Evolutionary conservation across 805 yeast species (phyloP).

Genomic region (Teunomyces barrocoloradensis): DNA sequence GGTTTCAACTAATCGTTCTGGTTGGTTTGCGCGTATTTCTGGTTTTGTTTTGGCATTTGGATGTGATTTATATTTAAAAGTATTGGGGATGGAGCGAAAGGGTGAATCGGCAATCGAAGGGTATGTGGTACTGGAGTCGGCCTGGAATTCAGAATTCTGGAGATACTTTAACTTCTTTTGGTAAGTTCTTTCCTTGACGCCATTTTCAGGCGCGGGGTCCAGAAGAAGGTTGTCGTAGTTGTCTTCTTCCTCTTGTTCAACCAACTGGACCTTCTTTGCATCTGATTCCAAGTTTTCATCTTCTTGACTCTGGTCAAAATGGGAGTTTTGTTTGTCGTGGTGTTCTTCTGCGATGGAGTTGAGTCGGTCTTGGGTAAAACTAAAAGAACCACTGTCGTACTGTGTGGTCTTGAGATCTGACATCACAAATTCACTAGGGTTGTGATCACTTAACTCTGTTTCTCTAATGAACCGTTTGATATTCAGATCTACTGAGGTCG

Average conservation of each 20-base stretch:
- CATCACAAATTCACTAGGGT: slow-evolving; percentile 8
- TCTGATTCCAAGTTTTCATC: not conserved
- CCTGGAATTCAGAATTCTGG: slow-evolving; percentile 31
- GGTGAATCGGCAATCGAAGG: slow-evolving; percentile 6
- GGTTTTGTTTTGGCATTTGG: slow-evolving; percentile 43
- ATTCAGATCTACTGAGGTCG: slow-evolving; percentile 23
- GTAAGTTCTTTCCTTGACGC: slow-evolving; percentile 15
- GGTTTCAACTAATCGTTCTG: not conserved
- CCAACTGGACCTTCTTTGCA: not conserved
- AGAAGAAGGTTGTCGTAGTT: not conserved
- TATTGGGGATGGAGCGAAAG: slow-evolving; percentile 37
- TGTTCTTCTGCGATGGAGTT: not conserved
- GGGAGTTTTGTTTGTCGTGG: not conserved
- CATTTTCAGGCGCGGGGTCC: slow-evolving; percentile 6
- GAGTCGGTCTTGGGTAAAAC: not conserved
- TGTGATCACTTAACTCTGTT: slow-evolving; percentile 24
- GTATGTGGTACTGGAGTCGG: slow-evolving; percentile 8
- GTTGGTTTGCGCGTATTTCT: slow-evolving; percentile 18
- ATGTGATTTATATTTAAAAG: slow-evolving; percentile 44
- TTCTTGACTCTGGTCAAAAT: not conserved
- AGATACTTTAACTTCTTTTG: slow-evolving; percentile 32
- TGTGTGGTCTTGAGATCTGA: slow-evolving; percentile 16
- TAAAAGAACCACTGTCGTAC: slow-evolving; percentile 1
- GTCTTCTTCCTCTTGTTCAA: not conserved
- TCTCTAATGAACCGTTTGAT: slow-evolving; percentile 27